These are phyloP conservation scores for Podosphaera aphanis DNA, from an alignment of 2,329 filamentous ascomycete species.

Conservation along the genomic window DNA sequence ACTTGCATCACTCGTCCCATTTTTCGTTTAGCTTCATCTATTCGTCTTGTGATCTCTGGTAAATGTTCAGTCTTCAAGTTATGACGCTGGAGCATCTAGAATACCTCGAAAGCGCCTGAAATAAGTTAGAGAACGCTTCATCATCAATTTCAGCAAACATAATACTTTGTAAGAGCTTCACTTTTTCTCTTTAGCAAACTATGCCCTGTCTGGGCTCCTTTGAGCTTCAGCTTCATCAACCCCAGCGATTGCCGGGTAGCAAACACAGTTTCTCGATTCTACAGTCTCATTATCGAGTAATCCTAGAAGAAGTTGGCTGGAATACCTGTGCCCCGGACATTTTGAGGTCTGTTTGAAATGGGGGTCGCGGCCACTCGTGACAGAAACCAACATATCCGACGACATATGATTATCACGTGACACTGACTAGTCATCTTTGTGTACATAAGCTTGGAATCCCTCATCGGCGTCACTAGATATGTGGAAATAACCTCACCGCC, in stretches of 20 bases:
- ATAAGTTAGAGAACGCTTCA: slow-evolving; percentile 2
- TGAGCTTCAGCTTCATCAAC: slow-evolving; percentile 94
- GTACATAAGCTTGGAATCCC: too few species aligned
- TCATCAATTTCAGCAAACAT: slow-evolving; percentile 16
- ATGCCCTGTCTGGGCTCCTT: slow-evolving; percentile 77
- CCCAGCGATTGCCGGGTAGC: slow-evolving; percentile 91
- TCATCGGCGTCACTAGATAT: too few species aligned
- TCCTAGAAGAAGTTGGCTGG: slow-evolving; percentile 3
- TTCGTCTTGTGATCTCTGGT: slow-evolving; percentile 82
- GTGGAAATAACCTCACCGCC: neutral
- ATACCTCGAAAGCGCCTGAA: slow-evolving; percentile 68
- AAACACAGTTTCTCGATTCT: slow-evolving; percentile 94
- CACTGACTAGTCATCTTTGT: too few species aligned
- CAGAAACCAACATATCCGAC: too few species aligned
- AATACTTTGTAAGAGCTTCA: slow-evolving; percentile 91
- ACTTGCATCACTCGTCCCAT: slow-evolving; percentile 99
- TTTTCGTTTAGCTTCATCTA: slow-evolving; percentile 97
- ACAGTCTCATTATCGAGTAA: slow-evolving; percentile 10
- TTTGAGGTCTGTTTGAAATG: slow-evolving; percentile 8
- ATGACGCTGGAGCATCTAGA: slow-evolving; percentile 3
- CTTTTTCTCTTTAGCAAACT: slow-evolving; percentile 93
- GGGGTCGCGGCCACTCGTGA: too few species aligned
- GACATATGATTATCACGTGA: too few species aligned
- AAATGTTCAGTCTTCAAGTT: neutral
- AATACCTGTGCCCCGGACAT: slow-evolving; percentile 31